Conservation (phyloP, 192 early-diverging fungal genomes). For the Coemansia sp. region DNA sequence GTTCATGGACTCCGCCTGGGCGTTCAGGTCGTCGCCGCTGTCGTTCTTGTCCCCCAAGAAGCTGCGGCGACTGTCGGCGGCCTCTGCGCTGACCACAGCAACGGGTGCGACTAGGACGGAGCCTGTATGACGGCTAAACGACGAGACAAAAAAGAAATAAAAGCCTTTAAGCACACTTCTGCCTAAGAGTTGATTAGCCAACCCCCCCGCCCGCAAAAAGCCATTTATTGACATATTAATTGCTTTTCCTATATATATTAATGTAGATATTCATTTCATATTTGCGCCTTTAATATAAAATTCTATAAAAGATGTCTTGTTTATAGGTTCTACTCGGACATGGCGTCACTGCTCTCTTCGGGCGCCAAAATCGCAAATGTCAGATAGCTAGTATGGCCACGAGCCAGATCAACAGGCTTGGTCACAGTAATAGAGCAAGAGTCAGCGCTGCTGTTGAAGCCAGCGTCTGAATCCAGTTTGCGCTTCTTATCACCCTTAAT, state of each 20-base stretch:
- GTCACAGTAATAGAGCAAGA: constrained; percentile 53
- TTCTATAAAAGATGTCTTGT: background rate
- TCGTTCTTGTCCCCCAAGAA: constrained; percentile 2
- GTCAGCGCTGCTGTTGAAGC: background rate
- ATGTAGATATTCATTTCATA: background rate
- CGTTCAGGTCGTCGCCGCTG: background rate
- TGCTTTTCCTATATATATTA: background rate
- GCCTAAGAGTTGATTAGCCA: background rate
- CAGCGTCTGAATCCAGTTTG: constrained; percentile 19
- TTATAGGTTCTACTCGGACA: constrained; percentile 3
- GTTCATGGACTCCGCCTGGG: constrained; percentile 5
- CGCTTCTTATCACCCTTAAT: constrained; percentile 38
- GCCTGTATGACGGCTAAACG: background rate
- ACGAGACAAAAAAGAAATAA: background rate
- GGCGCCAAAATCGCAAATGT: constrained; percentile 73
- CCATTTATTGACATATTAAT: background rate
- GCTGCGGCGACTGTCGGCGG: background rate
- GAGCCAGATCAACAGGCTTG: constrained; percentile 57
- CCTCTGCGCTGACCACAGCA: background rate
- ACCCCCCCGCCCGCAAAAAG: no score
- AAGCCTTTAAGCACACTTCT: background rate
- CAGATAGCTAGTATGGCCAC: constrained; percentile 93
- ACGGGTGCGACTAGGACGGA: background rate
- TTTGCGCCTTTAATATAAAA: background rate
- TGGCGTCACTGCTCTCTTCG: constrained; percentile 5